phyloP scores from a whole-genome alignment of 495 filamentous ascomycete genomes.

The Staphylotrichum tortipilum region DNA sequence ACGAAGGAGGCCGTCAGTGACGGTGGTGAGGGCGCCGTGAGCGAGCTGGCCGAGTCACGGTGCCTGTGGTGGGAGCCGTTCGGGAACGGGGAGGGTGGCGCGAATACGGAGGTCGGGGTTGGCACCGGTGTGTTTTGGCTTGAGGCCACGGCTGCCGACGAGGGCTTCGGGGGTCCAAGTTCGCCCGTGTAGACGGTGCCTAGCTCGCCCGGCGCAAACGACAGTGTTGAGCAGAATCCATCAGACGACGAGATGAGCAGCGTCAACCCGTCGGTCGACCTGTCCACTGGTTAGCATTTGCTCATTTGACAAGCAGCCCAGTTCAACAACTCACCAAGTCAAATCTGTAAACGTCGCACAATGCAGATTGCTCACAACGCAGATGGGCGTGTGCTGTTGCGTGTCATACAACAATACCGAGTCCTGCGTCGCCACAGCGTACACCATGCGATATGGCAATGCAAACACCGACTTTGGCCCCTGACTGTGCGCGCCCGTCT shows the following conservation, averaged over 20 bases:
- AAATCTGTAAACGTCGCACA: constrained; percentile 96
- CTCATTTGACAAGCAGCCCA: background rate
- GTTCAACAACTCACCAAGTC: constrained; percentile 60
- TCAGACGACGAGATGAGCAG: constrained; percentile 95
- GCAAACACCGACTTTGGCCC: constrained; percentile 65
- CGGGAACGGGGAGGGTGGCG: constrained; percentile 50
- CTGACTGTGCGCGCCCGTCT: constrained; percentile 41
- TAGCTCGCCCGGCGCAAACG: constrained; percentile 76
- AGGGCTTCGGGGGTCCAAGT: constrained; percentile 41
- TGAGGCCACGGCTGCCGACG: constrained; percentile 37
- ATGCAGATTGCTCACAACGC: constrained; percentile 90
- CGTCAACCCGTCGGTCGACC: constrained; percentile 87
- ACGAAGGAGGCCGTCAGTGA: constrained; percentile 34
- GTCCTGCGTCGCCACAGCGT: constrained; percentile 95
- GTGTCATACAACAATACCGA: constrained; percentile 96
- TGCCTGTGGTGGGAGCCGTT: constrained; percentile 37
- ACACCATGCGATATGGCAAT: constrained; percentile 87
- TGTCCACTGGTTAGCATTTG: constrained; percentile 39
- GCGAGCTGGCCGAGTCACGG: constrained; percentile 40
- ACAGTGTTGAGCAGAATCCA: constrained; percentile 88
- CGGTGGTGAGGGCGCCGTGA: constrained; percentile 48
- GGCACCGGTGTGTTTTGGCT: constrained; percentile 55
- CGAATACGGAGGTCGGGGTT: constrained; percentile 52
- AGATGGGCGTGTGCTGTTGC: constrained; percentile 87
- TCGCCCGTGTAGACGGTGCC: constrained; percentile 76